phyloP scores from a whole-genome alignment of 2,329 filamentous ascomycete species.

The Pezicula neosporulosa region DNA sequence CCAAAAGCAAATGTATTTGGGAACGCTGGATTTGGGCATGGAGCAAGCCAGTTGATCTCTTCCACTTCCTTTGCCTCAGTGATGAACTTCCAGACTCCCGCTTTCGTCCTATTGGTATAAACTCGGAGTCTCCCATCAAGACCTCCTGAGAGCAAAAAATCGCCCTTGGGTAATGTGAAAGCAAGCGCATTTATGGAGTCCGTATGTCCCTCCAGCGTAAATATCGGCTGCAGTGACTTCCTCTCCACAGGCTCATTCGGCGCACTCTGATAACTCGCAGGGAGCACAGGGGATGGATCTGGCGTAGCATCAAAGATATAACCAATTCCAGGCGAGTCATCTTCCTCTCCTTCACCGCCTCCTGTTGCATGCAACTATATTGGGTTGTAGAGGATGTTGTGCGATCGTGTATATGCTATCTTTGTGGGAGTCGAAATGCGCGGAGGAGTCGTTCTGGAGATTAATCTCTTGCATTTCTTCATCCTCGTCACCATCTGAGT shows the following conservation, averaged over 20 bases:
- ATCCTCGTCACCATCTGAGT: slow-evolving; percentile 57
- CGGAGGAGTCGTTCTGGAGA: slow-evolving; percentile 87
- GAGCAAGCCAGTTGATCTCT: slow-evolving; percentile 85
- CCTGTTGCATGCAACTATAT: slow-evolving; percentile 82
- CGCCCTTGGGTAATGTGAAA: slow-evolving; percentile 80
- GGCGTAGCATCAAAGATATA: slow-evolving; percentile 81
- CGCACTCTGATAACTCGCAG: slow-evolving; percentile 68
- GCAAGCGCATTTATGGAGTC: slow-evolving; percentile 86
- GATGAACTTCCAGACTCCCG: slow-evolving; percentile 60
- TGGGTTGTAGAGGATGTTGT: slow-evolving; percentile 76
- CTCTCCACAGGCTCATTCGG: slow-evolving; percentile 56
- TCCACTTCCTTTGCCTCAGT: slow-evolving; percentile 85
- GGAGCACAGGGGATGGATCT: slow-evolving; percentile 64
- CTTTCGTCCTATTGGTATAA: slow-evolving; percentile 54
- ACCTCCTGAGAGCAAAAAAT: slow-evolving; percentile 82
- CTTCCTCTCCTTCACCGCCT: slow-evolving; percentile 68
- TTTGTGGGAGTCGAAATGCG: slow-evolving; percentile 86
- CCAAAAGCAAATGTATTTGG: slow-evolving; percentile 85
- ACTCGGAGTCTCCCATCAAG: slow-evolving; percentile 79
- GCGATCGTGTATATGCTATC: slow-evolving; percentile 95
- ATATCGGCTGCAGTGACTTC: slow-evolving; percentile 60
- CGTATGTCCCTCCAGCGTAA: slow-evolving; percentile 81
- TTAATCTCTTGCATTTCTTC: slow-evolving; percentile 65
- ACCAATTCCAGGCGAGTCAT: slow-evolving; percentile 62
- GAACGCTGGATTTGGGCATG: slow-evolving; percentile 69